Evolutionary conservation across 345 rosid genomes (phyloP).

Genomic region (Chamaenerion angustifolium): DNA sequence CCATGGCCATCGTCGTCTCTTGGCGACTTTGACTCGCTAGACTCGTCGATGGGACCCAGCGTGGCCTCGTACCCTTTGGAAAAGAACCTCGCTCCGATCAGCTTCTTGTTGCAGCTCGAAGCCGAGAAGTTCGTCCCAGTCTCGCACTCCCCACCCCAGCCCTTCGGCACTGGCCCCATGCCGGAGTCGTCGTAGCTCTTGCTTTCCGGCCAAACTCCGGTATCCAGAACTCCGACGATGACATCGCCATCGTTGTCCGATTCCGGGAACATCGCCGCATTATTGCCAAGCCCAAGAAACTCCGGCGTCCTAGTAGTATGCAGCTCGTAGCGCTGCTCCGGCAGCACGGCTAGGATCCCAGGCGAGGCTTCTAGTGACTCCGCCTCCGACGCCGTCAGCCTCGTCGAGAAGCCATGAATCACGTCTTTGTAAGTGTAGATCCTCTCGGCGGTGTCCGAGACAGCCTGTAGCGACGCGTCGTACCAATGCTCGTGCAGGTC

Average conservation of each 20-base stretch:
- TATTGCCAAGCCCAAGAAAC: constrained; percentile 39
- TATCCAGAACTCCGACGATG: constrained; percentile 41
- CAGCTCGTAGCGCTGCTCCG: constrained; percentile 36
- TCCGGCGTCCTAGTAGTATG: constrained; percentile 53
- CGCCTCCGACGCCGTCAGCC: constrained; percentile 31
- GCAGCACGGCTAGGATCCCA: constrained; percentile 33
- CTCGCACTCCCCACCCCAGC: constrained; percentile 56
- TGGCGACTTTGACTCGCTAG: constrained; percentile 45
- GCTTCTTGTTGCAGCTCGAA: constrained; percentile 35
- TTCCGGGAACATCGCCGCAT: constrained; percentile 20
- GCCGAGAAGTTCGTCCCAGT: constrained; percentile 37
- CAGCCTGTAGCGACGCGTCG: constrained; percentile 52
- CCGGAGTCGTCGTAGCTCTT: constrained; percentile 38
- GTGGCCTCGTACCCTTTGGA: constrained; percentile 39
- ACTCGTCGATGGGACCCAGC: constrained; percentile 29
- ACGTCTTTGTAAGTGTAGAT: constrained; percentile 45
- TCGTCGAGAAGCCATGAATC: constrained; percentile 46
- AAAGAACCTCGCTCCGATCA: constrained; percentile 53
- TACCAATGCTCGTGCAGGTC: constrained; percentile 71
- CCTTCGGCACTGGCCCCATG: constrained; percentile 27
- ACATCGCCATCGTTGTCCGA: constrained; percentile 20
- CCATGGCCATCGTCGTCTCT: constrained; percentile 63
- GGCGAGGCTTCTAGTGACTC: constrained; percentile 24
- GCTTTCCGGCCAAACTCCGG: constrained; percentile 54
- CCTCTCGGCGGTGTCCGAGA: constrained; percentile 35